phyloP scores from a whole-genome alignment of 495 filamentous ascomycete genomes.

The Hyphodiscus hymeniophilus region DNA sequence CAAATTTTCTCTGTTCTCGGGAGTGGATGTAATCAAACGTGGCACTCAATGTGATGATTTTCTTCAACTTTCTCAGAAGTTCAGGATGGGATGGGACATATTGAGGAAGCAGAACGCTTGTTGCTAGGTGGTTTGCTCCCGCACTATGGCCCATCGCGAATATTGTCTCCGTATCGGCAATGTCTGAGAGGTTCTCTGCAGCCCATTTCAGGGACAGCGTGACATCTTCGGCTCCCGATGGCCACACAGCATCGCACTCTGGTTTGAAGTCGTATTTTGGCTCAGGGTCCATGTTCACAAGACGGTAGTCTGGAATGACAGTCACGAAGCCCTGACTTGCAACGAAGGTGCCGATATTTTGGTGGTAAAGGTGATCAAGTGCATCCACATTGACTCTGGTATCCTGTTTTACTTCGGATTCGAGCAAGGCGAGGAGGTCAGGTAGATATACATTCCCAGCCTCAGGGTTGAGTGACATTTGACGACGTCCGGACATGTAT shows the following conservation, averaged over 20 bases:
- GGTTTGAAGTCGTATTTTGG: background rate
- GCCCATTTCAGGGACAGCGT: background rate
- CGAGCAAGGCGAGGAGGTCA: background rate
- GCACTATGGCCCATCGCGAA: background rate
- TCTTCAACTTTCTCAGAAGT: background rate
- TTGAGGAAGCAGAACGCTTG: background rate
- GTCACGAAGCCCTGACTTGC: background rate
- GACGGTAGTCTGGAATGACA: background rate
- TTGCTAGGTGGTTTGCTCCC: background rate
- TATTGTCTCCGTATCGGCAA: background rate
- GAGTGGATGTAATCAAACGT: constrained; percentile 6
- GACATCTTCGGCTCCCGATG: background rate
- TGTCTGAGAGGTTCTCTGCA: background rate
- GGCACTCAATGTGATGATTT: background rate
- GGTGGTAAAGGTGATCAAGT: background rate
- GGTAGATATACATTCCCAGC: background rate
- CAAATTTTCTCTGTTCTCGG: background rate
- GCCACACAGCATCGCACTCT: background rate
- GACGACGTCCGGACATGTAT: background rate
- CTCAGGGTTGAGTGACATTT: background rate
- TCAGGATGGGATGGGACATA: background rate
- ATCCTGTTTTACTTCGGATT: background rate
- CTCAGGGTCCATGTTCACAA: background rate
- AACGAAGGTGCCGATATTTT: constrained; percentile 1
- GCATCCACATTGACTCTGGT: background rate